Conservation (phyloP, 805 yeast species). For the Starmerella roubikii region DNA sequence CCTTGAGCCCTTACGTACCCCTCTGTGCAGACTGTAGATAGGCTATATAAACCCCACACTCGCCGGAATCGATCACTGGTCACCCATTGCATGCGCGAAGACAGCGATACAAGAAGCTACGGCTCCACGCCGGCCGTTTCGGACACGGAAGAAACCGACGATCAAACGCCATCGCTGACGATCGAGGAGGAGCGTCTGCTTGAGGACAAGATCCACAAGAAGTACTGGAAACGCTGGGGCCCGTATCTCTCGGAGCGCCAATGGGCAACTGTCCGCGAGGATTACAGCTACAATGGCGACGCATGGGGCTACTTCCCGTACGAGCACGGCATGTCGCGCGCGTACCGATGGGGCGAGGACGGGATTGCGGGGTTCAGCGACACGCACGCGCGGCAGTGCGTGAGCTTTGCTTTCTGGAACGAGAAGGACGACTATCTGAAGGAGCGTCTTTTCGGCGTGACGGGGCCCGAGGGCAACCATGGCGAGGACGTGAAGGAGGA, state of each 20-base stretch:
- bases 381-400: conserved; percentile 60
- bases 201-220: conserved; percentile 28
- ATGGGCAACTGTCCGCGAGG: conserved; percentile 65
- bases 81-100: too few species aligned
- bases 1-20: too few species aligned
- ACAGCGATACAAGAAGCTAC: too few species aligned
- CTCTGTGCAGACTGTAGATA: too few species aligned
- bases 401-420: conserved; percentile 84
- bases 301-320: conserved; percentile 86
- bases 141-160: too few species aligned
- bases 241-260: conserved; percentile 79
- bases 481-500: conserved; percentile 79
- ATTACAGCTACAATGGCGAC: conserved; percentile 71
- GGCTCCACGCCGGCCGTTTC: too few species aligned
- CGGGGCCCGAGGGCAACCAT: conserved; percentile 89
- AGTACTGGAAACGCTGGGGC: conserved; percentile 84
- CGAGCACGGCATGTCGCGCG: conserved; percentile 66
- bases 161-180: neutral
- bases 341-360: conserved; percentile 92
- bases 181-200: conserved; percentile 32
- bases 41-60: too few species aligned
- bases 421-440: conserved; percentile 73
- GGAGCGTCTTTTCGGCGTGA: conserved; percentile 75
- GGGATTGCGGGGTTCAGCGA: conserved; percentile 86
- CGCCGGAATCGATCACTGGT: too few species aligned